phyloP scores from a whole-genome alignment of 192 early-diverging fungal genomes.

The Entomortierella parvispora region DNA sequence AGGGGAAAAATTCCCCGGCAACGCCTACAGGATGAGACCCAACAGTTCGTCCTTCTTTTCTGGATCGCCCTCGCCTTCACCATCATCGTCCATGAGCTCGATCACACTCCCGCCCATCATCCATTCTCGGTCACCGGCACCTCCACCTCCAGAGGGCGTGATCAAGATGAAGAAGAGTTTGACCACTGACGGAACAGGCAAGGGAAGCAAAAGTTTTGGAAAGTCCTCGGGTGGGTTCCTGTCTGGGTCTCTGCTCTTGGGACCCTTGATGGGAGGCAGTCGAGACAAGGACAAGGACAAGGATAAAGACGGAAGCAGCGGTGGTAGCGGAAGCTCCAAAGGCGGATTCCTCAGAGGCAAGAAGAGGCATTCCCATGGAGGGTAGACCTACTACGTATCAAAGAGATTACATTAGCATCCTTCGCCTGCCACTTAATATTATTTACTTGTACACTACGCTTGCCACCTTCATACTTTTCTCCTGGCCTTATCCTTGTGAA shows the following conservation, averaged over 20 bases:
- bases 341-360: conserved; percentile 15
- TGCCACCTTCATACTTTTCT: no score
- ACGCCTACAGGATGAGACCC: not conserved
- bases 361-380: conserved; percentile 26
- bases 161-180: conserved; percentile 52
- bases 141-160: conserved; percentile 38
- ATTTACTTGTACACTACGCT: no score
- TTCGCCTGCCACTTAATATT: no score
- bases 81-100: not conserved
- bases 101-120: not conserved
- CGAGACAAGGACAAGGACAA: conserved; percentile 27
- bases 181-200: conserved; percentile 37
- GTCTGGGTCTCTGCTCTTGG: conserved; percentile 15
- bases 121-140: conserved; percentile 2
- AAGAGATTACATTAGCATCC: no score
- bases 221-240: conserved; percentile 30
- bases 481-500: no score
- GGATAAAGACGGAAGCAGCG: conserved; percentile 4
- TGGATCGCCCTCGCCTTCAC: not conserved
- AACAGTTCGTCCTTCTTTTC: not conserved
- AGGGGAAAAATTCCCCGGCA: conserved; percentile 24
- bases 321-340: not conserved
- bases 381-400: not conserved
- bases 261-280: conserved; percentile 17
- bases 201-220: conserved; percentile 5